Conservation (phyloP, 2,329 filamentous ascomycete genomes). For the Colletotrichum sublineola region DNA sequence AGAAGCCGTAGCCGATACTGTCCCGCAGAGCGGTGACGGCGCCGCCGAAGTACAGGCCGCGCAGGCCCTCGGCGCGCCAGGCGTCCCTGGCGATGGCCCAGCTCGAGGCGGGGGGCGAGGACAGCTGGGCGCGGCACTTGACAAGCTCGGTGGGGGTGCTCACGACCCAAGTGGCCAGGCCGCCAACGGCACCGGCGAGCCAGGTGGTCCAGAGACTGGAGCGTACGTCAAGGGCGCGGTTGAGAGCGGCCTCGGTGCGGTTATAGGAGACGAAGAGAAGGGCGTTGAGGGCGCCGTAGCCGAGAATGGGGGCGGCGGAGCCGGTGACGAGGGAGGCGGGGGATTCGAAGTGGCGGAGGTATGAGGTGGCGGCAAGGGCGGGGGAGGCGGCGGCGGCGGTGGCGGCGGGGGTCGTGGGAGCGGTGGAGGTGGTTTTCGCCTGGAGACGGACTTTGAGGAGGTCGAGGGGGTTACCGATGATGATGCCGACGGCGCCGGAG, state of each 20-base stretch:
- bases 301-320: constrained; percentile 85
- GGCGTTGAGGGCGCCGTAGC: constrained; percentile 92
- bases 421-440: constrained; percentile 56
- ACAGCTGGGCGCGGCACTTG: constrained; percentile 87
- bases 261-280: constrained; percentile 93
- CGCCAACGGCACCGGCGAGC: constrained; percentile 83
- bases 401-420: constrained; percentile 29
- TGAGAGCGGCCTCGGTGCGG: constrained; percentile 77
- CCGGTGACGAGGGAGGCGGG: constrained; percentile 67
- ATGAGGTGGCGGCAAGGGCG: constrained; percentile 43
- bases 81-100: constrained; percentile 75
- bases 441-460: constrained; percentile 83
- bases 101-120: constrained; percentile 63
- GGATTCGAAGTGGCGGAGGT: constrained; percentile 52
- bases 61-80: constrained; percentile 67
- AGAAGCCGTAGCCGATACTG: constrained; percentile 95
- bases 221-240: constrained; percentile 50
- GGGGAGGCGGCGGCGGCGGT: constrained; percentile 27
- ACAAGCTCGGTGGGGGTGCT: constrained; percentile 91
- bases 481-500: constrained; percentile 82
- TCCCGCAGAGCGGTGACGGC: constrained; percentile 85
- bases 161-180: constrained; percentile 86
- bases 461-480: constrained; percentile 47
- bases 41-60: constrained; percentile 86
- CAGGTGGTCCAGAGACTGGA: constrained; percentile 77